Evolutionary conservation across 331 rosid genomes (phyloP), one percentile per base, ranked within the genome.

Genomic region (Rhamnella rubrinervis): DNA sequence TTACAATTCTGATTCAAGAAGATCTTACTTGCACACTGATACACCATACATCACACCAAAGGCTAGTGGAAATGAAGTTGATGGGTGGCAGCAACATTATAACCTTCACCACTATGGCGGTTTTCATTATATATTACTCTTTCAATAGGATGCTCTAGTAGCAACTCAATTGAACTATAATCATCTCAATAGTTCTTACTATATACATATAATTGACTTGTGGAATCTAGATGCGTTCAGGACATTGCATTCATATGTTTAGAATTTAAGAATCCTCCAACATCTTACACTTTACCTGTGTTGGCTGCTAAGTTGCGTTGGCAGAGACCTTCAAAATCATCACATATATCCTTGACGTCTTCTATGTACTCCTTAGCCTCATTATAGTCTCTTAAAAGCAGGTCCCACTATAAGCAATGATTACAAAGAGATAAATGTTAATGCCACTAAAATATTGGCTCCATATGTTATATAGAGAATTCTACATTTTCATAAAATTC

Each of bases 291-390:
- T 5, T 38, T 74, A 95, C 98, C 97, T 84, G 98, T 91, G 78
- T 95, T 91, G 46, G 93, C 98, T 0, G 95, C 97, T 77, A 95
- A 96, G 76, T 95, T 95, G 68, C 91, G 91, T 70, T 95, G 97
- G 81, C 98, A 95, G 67, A 95, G 97, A 79, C 88, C 85, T 86
- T 91, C 98, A 80, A 85, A 91, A 77, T 91, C 88, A 52, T 95
- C 97, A 63, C 95, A 91, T 74, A 89, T 63, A 83, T 91, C 93
- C 86, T 82, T 86, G 75, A 91, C 85, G 83, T 95, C 99, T 85
- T 95, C 96, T 73, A 89, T 86, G 84, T 87, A 89, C 75, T 87
- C 97, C 83, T 77, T 89, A 58, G 98, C 96, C 70, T 95, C 97
- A 9, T 80, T 78, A 87, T 91, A 89, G 77, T 95, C 98, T 67